phyloP scores from a whole-genome alignment of 2,329 filamentous ascomycete genomes.

The Penicillium italicum region DNA sequence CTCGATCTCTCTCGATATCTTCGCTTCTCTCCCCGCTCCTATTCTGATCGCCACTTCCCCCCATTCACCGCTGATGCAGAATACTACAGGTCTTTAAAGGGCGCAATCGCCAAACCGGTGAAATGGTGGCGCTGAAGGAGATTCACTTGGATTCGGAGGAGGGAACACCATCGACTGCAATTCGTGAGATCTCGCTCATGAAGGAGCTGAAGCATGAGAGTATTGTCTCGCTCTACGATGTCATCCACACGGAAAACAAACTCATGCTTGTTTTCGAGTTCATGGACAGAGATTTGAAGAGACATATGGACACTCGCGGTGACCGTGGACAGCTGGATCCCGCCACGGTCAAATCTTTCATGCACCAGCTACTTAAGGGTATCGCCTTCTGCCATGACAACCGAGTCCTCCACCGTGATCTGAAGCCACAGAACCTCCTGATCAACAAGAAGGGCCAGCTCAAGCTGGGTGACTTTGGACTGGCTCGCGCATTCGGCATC shows the following conservation, averaged over 20 bases:
- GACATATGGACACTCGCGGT: constrained; percentile 94
- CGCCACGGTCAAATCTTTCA: constrained; percentile 94
- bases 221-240: constrained; percentile 94
- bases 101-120: constrained; percentile 92
- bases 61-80: constrained; percentile 20
- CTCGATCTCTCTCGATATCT: constrained; percentile 19
- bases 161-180: constrained; percentile 93
- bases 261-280: constrained; percentile 99
- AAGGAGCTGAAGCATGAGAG: constrained; percentile 99
- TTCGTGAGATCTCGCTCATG: constrained; percentile 98
- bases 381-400: constrained; percentile 99
- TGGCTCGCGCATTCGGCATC: constrained; percentile 92
- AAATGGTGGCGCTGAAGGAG: constrained; percentile 94
- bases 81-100: constrained; percentile 85
- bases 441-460: constrained; percentile 89
- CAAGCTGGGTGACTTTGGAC: constrained; percentile 91
- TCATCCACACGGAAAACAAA: constrained; percentile 99
- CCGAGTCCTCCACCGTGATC: constrained; percentile 86
- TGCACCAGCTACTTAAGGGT: constrained; percentile 93
- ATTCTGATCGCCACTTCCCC: background rate
- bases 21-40: background rate
- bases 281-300: constrained; percentile 98
- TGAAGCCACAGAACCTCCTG: constrained; percentile 94
- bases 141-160: constrained; percentile 99
- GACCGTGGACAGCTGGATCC: constrained; percentile 87